A percentile compares a stretch with the other conserved stretches of the same genome.
These are phyloP conservation scores for Ceratobasidium sp. DNA, from an alignment of 1,284 basidiomycete genomes.

Conservation along the genomic window DNA sequence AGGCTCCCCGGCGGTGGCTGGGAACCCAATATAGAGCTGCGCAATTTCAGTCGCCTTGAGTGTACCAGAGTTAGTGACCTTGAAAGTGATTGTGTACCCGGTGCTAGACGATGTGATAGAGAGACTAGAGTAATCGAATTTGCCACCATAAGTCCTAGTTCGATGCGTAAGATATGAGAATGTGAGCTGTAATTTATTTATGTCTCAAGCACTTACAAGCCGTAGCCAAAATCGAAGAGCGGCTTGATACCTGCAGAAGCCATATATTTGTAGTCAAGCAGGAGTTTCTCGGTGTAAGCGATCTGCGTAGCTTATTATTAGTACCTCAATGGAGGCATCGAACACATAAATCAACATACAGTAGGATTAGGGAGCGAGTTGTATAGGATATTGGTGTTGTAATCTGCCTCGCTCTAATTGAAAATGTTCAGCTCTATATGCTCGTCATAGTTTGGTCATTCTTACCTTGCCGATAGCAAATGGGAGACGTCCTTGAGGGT, in stretches of 20 bases:
- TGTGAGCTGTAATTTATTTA: no score
- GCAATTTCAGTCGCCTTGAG: constrained; percentile 51
- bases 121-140: constrained; percentile 40
- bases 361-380: constrained; percentile 42
- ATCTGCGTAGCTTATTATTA: constrained; percentile 8
- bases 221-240: constrained; percentile 44
- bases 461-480: constrained; percentile 44
- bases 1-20: constrained; percentile 50
- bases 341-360: not conserved
- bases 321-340: not conserved
- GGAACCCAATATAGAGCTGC: constrained; percentile 52
- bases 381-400: constrained; percentile 45
- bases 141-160: constrained; percentile 42
- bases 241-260: constrained; percentile 42
- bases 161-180: not conserved
- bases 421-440: no score
- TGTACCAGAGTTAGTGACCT: constrained; percentile 50
- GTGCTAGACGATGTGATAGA: constrained; percentile 31
- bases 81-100: constrained; percentile 50
- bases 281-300: constrained; percentile 40
- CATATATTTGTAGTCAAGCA: constrained; percentile 46
- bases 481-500: constrained; percentile 43
- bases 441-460: not conserved
- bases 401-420: constrained; percentile 42
- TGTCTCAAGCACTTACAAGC: constrained; percentile 32